Percentiles rank a stretch among this genome's conserved stretches.
phyloP scores from a whole-genome alignment of 2,329 filamentous ascomycete species.

The Pseudofabraea citricarpa region DNA sequence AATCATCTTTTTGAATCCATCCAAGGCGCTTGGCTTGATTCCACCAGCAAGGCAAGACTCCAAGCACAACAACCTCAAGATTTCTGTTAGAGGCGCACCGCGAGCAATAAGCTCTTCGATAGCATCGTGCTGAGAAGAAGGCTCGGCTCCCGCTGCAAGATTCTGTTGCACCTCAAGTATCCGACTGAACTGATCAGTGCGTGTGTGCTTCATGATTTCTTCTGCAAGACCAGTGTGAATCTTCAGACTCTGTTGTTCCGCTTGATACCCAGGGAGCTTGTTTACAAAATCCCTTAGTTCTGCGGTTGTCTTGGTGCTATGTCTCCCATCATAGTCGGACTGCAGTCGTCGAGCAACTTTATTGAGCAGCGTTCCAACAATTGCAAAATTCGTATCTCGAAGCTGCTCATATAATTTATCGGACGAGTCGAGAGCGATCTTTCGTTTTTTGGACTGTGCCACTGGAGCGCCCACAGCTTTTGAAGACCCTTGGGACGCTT shows the following conservation, averaged over 20 bases:
- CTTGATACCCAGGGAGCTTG: conserved; percentile 85
- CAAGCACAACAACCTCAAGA: conserved; percentile 81
- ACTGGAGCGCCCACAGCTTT: conserved; percentile 49
- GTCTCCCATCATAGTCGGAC: conserved; percentile 82
- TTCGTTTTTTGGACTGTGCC: conserved; percentile 72
- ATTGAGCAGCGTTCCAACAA: conserved; percentile 84
- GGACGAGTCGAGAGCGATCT: conserved; percentile 81
- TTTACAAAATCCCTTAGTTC: conserved; percentile 95
- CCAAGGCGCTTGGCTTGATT: conserved; percentile 81
- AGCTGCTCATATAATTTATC: conserved; percentile 87
- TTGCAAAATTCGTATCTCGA: conserved; percentile 90
- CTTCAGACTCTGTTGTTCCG: conserved; percentile 89
- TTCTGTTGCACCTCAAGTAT: conserved; percentile 94
- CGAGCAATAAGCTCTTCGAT: conserved; percentile 95
- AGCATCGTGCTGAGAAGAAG: conserved; percentile 80
- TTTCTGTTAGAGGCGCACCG: conserved; percentile 72
- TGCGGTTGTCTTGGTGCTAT: conserved; percentile 79
- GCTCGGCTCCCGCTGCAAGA: conserved; percentile 83
- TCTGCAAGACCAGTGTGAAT: conserved; percentile 89
- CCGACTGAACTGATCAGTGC: conserved; percentile 82
- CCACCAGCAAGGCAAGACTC: conserved; percentile 89
- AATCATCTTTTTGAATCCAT: conserved; percentile 82
- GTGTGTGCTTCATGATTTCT: conserved; percentile 90
- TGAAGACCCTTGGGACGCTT: conserved; percentile 46
- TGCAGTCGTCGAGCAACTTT: conserved; percentile 83